phyloP scores from a whole-genome alignment of 257 asterid species.

The Lantana camara region DNA sequence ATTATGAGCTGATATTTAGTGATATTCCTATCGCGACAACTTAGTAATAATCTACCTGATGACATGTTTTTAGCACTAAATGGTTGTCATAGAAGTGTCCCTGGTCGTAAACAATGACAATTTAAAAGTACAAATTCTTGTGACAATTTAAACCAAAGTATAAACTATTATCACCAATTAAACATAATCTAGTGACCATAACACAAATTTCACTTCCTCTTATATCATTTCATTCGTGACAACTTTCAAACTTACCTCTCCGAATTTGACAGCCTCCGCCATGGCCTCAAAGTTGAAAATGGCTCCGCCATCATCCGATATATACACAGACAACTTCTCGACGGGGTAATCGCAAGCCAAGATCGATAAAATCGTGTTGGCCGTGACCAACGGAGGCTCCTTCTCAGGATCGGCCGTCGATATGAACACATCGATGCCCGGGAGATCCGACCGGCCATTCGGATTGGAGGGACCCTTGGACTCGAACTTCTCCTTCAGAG shows the following conservation, averaged over 20 bases:
- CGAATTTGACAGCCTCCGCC: conserved; percentile 96
- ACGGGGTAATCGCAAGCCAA: conserved; percentile 86
- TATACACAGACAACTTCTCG: conserved; percentile 79
- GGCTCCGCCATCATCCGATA: conserved; percentile 95
- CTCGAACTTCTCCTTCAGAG: conserved; percentile 83
- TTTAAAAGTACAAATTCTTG: too few species aligned
- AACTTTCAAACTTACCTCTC: conserved; percentile 55
- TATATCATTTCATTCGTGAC: too few species aligned
- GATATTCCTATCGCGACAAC: too few species aligned
- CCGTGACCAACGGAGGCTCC: conserved; percentile 93
- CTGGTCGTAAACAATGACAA: too few species aligned
- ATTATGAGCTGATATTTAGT: too few species aligned
- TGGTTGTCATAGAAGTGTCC: too few species aligned
- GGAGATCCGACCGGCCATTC: conserved; percentile 86
- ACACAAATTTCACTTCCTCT: too few species aligned
- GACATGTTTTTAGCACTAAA: too few species aligned
- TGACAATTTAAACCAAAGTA: too few species aligned
- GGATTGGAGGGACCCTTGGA: conserved; percentile 60
- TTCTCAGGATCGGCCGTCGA: conserved; percentile 97
- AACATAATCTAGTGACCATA: too few species aligned
- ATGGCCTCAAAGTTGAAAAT: conserved; percentile 93
- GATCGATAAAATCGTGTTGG: conserved; percentile 79
- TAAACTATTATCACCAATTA: too few species aligned
- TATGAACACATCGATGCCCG: conserved; percentile 84
- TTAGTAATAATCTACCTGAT: too few species aligned